These are phyloP conservation scores for Botryococcus braunii DNA, from an alignment of 163 green algal species.

Conservation along the genomic window DNA sequence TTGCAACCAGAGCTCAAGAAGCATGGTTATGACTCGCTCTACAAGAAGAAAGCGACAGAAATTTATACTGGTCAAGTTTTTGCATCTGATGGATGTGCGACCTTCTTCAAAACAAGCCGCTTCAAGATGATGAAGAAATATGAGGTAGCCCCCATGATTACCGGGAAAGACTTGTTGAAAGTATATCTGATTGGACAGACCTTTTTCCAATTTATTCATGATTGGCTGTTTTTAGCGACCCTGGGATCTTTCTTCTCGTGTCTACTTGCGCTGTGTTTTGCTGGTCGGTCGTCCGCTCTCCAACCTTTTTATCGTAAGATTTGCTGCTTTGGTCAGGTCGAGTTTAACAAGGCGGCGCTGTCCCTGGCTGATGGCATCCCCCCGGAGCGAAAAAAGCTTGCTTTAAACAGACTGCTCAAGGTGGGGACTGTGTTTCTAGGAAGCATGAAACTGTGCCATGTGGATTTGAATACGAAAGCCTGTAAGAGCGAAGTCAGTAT, in stretches of 20 bases:
- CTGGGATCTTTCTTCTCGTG: no score
- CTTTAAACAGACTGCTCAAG: conserved; percentile 91
- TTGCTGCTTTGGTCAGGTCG: no score
- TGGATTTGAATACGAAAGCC: no score
- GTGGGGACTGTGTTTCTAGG: conserved; percentile 29
- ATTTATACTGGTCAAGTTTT: conserved; percentile 81
- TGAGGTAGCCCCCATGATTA: conserved; percentile 52
- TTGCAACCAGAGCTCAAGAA: conserved; percentile 77
- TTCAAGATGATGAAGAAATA: conserved; percentile 99
- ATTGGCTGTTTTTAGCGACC: no score
- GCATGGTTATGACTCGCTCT: conserved; percentile 79
- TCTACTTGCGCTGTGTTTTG: no score
- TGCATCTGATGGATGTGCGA: conserved; percentile 94
- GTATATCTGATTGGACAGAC: no score
- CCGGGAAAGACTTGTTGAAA: no score
- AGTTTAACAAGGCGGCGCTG: conserved; percentile 99
- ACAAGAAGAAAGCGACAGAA: conserved; percentile 96
- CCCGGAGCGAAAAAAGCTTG: conserved; percentile 62
- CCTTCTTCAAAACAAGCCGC: conserved; percentile 80
- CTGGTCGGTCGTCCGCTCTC: no score
- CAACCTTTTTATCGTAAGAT: no score
- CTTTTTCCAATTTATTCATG: no score
- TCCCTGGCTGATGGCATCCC: conserved; percentile 75
- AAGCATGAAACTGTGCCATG: no score
- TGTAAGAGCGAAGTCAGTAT: no score